Conservation (phyloP, 768 basidiomycete genomes). For the Melanogaster broomeanus region DNA sequence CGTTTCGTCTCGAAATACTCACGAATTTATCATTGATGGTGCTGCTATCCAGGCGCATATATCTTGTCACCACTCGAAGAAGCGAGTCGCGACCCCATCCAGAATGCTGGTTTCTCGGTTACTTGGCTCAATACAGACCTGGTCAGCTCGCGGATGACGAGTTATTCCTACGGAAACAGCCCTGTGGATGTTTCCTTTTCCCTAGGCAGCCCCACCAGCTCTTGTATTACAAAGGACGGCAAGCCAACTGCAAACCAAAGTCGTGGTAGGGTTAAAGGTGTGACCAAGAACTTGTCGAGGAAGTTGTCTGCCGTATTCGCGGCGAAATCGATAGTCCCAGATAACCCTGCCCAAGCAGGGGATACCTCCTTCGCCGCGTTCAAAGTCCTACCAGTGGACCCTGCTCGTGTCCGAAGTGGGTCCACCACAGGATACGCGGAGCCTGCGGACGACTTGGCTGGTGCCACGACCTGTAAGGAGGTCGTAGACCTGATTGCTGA, state of each 20-base stretch:
- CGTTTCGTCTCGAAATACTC: slow-evolving; percentile 2
- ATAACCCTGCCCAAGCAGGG: slow-evolving; percentile 33
- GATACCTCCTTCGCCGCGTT: slow-evolving; percentile 68
- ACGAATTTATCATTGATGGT: not conserved
- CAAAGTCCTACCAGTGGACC: slow-evolving; percentile 77
- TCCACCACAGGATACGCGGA: slow-evolving; percentile 46
- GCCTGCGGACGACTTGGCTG: slow-evolving; percentile 59
- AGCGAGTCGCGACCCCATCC: slow-evolving; percentile 80
- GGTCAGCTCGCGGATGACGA: slow-evolving; percentile 69
- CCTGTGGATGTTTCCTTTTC: slow-evolving; percentile 32
- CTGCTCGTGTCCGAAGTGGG: slow-evolving; percentile 46
- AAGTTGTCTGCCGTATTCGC: slow-evolving; percentile 21
- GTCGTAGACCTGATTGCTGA: slow-evolving; percentile 76
- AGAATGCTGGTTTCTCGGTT: slow-evolving; percentile 88
- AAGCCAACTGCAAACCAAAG: not conserved
- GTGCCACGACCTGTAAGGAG: slow-evolving; percentile 71
- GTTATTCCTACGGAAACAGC: slow-evolving; percentile 83
- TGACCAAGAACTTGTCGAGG: slow-evolving; percentile 24
- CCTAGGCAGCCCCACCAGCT: not conserved
- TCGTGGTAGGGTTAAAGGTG: slow-evolving; percentile 5
- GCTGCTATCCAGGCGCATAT: slow-evolving; percentile 70
- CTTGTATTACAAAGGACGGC: not conserved
- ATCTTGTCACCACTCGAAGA: slow-evolving; percentile 94
- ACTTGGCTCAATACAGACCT: slow-evolving; percentile 76
- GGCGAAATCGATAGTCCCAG: slow-evolving; percentile 35